Base-by-base conservation (phyloP, 768 basidiomycete species). In the Dioszegia aurantiaca region DNA sequence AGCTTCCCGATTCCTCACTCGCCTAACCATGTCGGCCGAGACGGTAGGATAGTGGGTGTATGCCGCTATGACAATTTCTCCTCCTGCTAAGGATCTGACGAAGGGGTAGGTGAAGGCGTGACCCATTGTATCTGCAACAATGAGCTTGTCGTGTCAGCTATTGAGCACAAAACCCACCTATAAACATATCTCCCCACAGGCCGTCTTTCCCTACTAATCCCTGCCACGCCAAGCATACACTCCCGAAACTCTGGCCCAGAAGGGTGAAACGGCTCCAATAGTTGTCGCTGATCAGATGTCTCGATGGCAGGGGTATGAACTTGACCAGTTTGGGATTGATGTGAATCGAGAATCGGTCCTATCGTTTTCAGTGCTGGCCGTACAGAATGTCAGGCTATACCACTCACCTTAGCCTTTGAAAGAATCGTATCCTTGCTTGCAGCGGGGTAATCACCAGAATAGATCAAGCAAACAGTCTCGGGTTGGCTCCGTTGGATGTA, bases 41-140 rank as follows among this genome's bases (percentile, higher is more conserved):
- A 99, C 94, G 6, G 89, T 95, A 0, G 95, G 95, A 71, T 95
- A 99, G 76, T 99, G 95, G 10, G 91, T 84, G 67, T 98, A 99
- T 27, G 91, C 88, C 9, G 88, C 91, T 23, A 94, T 82, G 2
- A 88, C 86, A 39, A 90, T 81, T 16, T 80, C 59, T 19, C 59
- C 27, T 0, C 77, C 77, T 16, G 83, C 81, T 1, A 94, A 69
- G 51, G 84, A 77, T 0, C 83, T 77, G 8, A 92, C 85, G 28
- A 88, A 78, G 17, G 87, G 90, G 75, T 89, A 91, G 1, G 90
- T 90, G 72, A 97, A 97, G 0, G 92, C 91, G 67, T 92, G 95
- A 27, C 95, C 95, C 93, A 98, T 98, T 0, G 92, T 90, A 73
- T 99, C 94, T 95, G n/a, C 14, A 65, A n/a, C 2, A 4, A 51